Evolutionary conservation across 176 grass and related monocot species (phyloP).

Genomic region (Hordeum marinum): DNA sequence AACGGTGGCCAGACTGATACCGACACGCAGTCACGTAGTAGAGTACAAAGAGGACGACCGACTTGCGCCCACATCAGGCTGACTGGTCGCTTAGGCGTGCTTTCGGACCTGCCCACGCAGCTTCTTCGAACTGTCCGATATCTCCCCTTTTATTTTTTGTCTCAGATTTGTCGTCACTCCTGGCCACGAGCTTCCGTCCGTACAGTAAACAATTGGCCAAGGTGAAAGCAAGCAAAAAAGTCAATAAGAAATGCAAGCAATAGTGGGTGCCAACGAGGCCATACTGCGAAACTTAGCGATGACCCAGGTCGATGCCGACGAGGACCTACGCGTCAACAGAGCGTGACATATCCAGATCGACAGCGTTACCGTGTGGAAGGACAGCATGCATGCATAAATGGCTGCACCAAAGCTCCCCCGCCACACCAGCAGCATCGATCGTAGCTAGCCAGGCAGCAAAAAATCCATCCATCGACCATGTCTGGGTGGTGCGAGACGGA

Average conservation of each 20-base stretch:
- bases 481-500: not conserved
- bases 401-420: not conserved
- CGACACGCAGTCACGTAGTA: not conserved
- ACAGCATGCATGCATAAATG: not conserved
- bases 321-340: not conserved
- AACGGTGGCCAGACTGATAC: too few species aligned
- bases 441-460: not conserved
- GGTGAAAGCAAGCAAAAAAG: too few species aligned
- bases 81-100: not conserved
- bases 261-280: not conserved
- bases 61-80: not conserved
- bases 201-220: not conserved
- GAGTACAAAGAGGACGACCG: not conserved
- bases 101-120: not conserved
- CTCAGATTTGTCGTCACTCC: not conserved
- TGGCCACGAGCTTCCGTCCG: fast-evolving
- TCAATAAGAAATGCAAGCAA: too few species aligned
- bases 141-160: not conserved
- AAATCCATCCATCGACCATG: not conserved
- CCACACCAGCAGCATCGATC: not conserved
- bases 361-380: too few species aligned
- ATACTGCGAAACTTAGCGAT: not conserved
- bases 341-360: not conserved
- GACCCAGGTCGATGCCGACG: not conserved
- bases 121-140: not conserved